Percentiles rank a stretch among this genome's conserved stretches.
phyloP scores from a whole-genome alignment of 805 yeast genomes.

The Yarrowia yakushimensis region DNA sequence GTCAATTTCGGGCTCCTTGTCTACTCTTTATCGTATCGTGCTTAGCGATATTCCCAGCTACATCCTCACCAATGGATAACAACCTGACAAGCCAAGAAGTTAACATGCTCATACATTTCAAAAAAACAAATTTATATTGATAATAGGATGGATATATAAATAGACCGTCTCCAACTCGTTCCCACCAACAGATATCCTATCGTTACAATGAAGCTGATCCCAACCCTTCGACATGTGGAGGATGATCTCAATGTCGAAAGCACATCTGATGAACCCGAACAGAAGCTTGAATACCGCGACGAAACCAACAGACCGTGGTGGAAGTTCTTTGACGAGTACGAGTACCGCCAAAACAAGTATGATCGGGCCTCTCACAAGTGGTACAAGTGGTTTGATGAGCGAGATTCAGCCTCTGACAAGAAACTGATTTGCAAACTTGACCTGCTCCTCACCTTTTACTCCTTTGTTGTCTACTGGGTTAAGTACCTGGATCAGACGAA shows the following conservation, averaged over 20 bases:
- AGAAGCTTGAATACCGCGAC: conserved; percentile 24
- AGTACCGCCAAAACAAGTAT: conserved; percentile 26
- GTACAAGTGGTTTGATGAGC: conserved; percentile 54
- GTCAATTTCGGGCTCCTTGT: too few species aligned
- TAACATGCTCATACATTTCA: too few species aligned
- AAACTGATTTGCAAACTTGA: conserved; percentile 52
- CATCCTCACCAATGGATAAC: too few species aligned
- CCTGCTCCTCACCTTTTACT: conserved; percentile 50
- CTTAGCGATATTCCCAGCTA: too few species aligned
- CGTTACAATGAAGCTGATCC: not conserved
- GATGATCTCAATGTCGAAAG: not conserved
- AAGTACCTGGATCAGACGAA: conserved; percentile 41
- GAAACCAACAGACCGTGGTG: conserved; percentile 37
- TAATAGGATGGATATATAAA: too few species aligned
- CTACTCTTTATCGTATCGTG: too few species aligned
- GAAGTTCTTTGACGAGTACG: conserved; percentile 35
- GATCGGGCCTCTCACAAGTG: conserved; percentile 40
- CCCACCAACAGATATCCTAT: too few species aligned
- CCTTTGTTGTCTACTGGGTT: conserved; percentile 62
- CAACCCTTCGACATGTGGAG: not conserved
- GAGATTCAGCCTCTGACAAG: conserved; percentile 47
- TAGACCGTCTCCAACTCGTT: not conserved
- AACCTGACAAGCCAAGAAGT: too few species aligned
- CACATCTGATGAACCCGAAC: not conserved
- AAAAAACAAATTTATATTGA: too few species aligned